phyloP scores from a whole-genome alignment of 2,329 filamentous ascomycete genomes.

The Beauveria sp. region DNA sequence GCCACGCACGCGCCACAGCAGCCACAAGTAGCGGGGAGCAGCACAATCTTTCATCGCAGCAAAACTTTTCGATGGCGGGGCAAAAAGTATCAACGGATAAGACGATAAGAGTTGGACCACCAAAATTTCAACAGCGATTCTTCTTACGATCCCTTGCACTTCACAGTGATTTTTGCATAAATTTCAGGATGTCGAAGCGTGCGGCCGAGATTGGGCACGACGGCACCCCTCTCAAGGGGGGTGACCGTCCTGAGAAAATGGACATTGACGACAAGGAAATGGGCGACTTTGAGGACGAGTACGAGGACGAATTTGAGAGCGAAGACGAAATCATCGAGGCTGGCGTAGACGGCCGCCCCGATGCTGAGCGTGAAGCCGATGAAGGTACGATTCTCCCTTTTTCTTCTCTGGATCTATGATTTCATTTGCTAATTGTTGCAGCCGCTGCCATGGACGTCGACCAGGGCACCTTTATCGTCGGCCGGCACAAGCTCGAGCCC shows the following conservation, averaged over 20 bases:
- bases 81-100: slow-evolving; percentile 8
- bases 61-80: slow-evolving; percentile 10
- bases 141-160: background rate
- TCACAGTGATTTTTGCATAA: background rate
- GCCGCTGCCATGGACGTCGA: slow-evolving; percentile 76
- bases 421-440: slow-evolving; percentile 21
- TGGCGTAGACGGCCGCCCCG: slow-evolving; percentile 84
- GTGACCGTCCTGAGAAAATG: slow-evolving; percentile 55
- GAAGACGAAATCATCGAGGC: slow-evolving; percentile 89
- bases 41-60: background rate
- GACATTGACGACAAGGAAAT: slow-evolving; percentile 60
- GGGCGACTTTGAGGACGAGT: slow-evolving; percentile 91
- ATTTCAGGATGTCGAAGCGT: slow-evolving; percentile 50
- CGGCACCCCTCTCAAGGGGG: slow-evolving; percentile 49
- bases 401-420: slow-evolving; percentile 17
- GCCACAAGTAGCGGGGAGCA: slow-evolving; percentile 1
- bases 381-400: slow-evolving; percentile 45
- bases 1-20: background rate
- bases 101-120: slow-evolving; percentile 6
- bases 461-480: slow-evolving; percentile 91
- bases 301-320: slow-evolving; percentile 84
- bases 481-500: slow-evolving; percentile 81
- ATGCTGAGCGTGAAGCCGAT: slow-evolving; percentile 86
- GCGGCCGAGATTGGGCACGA: slow-evolving; percentile 42
- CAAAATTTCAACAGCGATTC: background rate